Base-by-base conservation (phyloP, 2,329 filamentous ascomycete genomes). In the Rutstroemia sp. region DNA sequence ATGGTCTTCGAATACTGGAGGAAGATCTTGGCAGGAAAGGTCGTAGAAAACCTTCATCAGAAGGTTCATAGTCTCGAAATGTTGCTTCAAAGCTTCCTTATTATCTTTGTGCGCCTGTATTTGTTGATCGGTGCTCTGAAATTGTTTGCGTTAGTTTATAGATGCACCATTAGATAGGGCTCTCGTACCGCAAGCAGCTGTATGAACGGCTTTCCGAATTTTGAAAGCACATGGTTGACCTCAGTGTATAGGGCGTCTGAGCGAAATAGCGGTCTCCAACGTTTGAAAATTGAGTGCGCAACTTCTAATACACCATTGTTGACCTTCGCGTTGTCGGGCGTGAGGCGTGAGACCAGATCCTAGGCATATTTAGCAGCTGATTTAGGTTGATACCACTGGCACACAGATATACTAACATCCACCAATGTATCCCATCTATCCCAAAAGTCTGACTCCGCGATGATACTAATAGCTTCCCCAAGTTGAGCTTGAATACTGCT, bases 401-500 rank as follows among this genome's bases (percentile, higher is more conserved):
- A n/a, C 19, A 27, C 42, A n/a, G 51, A 14, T 49, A 45, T 48
- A 68, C 78, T 62, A 72, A 88, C 86, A 76, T 88, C 83, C 53
- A 95, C 92, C 58, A 99, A 79, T n/a, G 92, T 96, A 68, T 97
- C 88, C 94, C 94, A 99, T 67, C 88, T 81, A 72, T 88, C 80
- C 87, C 88, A 99, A 73, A 99, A 99, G 72, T 99, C 94, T 64
- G 92, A 97, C 73, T 97, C 92, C 59, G 94, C 94, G 67, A 99
- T 97, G 65, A 95, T 84, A 73, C 92, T 96, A 72, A 97, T 95
- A 60, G 94, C 92, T 70, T 97, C 94, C 64, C 94, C 94, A 39
- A 99, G 81, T 74, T 99, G 94, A 59, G 89, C 84, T 74, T 97
- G 95, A 62, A 99, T 88, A 58, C 84, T 87, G 17, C 88, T 72